Percentiles rank a stretch among this genome's conserved stretches.
These are phyloP conservation scores for Pseudopediastrum boryanum DNA, from an alignment of 139 green algal species.

Conservation along the genomic window DNA sequence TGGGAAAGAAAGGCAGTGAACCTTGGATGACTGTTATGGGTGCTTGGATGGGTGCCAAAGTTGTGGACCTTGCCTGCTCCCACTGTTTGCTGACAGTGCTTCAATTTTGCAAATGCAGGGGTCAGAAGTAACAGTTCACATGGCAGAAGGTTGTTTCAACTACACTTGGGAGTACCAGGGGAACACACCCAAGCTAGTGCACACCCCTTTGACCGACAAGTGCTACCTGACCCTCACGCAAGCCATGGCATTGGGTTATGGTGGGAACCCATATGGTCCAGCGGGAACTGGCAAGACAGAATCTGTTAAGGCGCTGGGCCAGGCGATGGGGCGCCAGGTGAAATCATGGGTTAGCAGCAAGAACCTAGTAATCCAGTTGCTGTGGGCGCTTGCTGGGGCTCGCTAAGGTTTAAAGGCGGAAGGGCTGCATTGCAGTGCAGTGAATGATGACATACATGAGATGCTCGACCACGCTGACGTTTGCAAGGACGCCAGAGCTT, in stretches of 20 bases:
- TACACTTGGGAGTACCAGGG: slow-evolving; percentile 89
- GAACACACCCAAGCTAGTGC: slow-evolving; percentile 83
- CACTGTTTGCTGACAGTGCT: too few species aligned
- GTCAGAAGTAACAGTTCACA: slow-evolving; percentile 52
- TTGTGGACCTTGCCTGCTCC: too few species aligned
- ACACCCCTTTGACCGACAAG: slow-evolving; percentile 89
- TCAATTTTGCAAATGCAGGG: slow-evolving; percentile 23
- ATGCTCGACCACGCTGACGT: not conserved
- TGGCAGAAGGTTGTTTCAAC: slow-evolving; percentile 72
- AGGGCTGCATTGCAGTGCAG: too few species aligned
- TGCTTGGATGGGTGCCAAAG: too few species aligned
- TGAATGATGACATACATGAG: not conserved
- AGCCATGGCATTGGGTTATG: slow-evolving; percentile 78
- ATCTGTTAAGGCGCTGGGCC: slow-evolving; percentile 84
- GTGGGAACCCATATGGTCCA: slow-evolving; percentile 85
- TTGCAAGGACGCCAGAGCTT: too few species aligned
- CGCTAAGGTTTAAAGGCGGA: too few species aligned
- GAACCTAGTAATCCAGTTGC: too few species aligned
- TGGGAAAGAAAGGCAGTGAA: too few species aligned
- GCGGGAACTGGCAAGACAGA: slow-evolving; percentile 88
- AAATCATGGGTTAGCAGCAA: not conserved
- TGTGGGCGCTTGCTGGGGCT: too few species aligned
- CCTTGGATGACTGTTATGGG: too few species aligned
- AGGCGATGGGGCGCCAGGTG: slow-evolving; percentile 65
- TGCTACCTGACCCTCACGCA: slow-evolving; percentile 84